phyloP scores from a whole-genome alignment of 768 basidiomycete species.

The Suillus subaureus region DNA sequence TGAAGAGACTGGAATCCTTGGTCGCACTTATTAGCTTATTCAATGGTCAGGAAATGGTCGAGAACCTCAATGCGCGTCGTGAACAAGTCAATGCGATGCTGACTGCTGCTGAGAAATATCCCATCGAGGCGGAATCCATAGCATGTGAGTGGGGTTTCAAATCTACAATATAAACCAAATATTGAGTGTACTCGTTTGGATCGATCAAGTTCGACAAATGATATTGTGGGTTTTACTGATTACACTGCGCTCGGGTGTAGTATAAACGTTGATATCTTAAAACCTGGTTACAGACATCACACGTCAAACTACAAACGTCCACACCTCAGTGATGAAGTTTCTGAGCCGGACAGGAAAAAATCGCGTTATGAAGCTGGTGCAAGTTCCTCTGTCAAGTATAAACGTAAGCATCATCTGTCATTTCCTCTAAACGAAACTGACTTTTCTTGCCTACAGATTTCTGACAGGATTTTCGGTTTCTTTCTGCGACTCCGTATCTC shows the following conservation, averaged over 20 bases:
- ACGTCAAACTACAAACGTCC: no score
- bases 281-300: no score
- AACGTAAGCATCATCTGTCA: no score
- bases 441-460: no score
- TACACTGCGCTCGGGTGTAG: constrained; percentile 60
- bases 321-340: no score
- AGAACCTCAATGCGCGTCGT: not conserved
- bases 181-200: constrained; percentile 35
- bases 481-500: no score
- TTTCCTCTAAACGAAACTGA: no score
- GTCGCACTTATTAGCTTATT: not conserved
- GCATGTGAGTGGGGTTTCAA: constrained; percentile 39
- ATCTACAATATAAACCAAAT: constrained; percentile 66
- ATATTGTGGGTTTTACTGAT: constrained; percentile 44
- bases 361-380: no score
- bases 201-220: not conserved
- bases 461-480: no score
- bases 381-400: no score
- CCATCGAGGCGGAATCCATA: not conserved
- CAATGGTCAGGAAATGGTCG: not conserved
- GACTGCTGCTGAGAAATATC: not conserved
- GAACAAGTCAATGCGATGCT: not conserved
- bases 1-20: not conserved
- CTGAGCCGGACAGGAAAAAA: no score
- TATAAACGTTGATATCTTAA: constrained; percentile 31